Evolutionary conservation across 139 green algal genomes (phyloP).

Genomic region (Picochlorum sp.): DNA sequence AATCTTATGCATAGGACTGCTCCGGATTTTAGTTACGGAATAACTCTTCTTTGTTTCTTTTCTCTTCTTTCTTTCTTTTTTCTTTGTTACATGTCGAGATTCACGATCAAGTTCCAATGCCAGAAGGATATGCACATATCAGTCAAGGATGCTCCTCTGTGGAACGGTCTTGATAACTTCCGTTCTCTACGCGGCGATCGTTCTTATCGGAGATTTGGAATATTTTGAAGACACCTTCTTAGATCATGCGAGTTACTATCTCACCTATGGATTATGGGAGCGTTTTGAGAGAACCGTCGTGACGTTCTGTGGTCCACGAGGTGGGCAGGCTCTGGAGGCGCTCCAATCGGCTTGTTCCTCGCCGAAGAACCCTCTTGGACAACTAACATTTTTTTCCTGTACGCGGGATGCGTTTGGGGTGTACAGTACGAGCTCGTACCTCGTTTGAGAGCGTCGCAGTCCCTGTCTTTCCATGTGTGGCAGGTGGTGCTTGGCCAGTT

Average conservation of each 20-base stretch:
- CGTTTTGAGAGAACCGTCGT: no score
- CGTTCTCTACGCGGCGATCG: neutral
- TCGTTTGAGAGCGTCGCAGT: neutral
- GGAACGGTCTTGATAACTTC: neutral
- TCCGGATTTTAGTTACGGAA: no score
- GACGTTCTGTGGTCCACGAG: neutral
- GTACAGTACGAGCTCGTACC: neutral
- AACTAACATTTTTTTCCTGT: neutral
- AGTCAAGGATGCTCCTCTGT: no score
- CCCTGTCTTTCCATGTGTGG: neutral
- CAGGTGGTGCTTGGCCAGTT: neutral
- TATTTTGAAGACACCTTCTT: neutral
- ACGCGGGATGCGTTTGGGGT: neutral
- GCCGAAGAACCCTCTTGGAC: neutral
- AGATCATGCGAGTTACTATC: neutral
- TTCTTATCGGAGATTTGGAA: neutral
- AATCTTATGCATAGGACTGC: no score
- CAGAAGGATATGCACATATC: no score
- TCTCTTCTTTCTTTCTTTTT: no score
- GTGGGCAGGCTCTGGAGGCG: neutral
- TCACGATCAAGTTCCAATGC: no score
- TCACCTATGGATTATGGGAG: neutral
- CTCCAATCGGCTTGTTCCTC: constrained; percentile 13
- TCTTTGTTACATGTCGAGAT: no score
- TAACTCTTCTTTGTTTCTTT: no score